phyloP scores from a whole-genome alignment of 192 early-diverging fungal species.

The Fimicolochytrium jonesii region DNA sequence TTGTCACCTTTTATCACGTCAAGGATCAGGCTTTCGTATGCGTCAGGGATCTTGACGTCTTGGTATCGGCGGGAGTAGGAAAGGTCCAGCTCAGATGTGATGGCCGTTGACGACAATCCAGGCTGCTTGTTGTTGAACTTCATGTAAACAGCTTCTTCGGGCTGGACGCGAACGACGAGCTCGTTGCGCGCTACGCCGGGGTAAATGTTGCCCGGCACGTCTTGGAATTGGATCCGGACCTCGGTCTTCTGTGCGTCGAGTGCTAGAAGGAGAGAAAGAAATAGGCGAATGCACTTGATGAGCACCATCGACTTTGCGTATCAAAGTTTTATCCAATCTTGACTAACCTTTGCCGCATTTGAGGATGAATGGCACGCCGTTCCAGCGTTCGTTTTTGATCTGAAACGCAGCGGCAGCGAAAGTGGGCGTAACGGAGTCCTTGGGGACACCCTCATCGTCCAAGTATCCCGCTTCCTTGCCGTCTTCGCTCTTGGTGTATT shows the following conservation, averaged over 20 bases:
- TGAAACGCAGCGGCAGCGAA: conserved; percentile 84
- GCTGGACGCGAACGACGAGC: conserved; percentile 91
- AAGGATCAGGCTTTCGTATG: conserved; percentile 93
- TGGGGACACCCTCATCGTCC: conserved; percentile 86
- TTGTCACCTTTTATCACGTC: conserved; percentile 91
- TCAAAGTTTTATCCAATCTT: too few species aligned
- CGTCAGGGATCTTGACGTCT: conserved; percentile 90
- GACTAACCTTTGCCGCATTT: conserved; percentile 54
- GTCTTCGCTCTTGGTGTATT: conserved; percentile 78
- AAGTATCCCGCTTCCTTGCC: conserved; percentile 86
- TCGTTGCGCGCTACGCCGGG: conserved; percentile 81
- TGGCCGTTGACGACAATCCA: conserved; percentile 77
- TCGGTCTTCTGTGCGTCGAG: conserved; percentile 90
- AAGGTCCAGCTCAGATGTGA: conserved; percentile 90
- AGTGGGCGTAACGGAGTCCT: conserved; percentile 81
- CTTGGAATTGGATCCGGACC: conserved; percentile 94
- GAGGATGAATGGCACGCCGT: conserved; percentile 81
- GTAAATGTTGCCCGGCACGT: conserved; percentile 83
- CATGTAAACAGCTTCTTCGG: conserved; percentile 93
- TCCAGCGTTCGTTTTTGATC: conserved; percentile 95
- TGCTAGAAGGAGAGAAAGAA: too few species aligned
- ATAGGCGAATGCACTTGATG: too few species aligned
- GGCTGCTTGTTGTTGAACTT: conserved; percentile 95
- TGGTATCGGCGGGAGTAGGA: conserved; percentile 87
- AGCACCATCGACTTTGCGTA: too few species aligned